phyloP scores from a whole-genome alignment of 768 basidiomycete species.

The Phanerochaete carnosa region DNA sequence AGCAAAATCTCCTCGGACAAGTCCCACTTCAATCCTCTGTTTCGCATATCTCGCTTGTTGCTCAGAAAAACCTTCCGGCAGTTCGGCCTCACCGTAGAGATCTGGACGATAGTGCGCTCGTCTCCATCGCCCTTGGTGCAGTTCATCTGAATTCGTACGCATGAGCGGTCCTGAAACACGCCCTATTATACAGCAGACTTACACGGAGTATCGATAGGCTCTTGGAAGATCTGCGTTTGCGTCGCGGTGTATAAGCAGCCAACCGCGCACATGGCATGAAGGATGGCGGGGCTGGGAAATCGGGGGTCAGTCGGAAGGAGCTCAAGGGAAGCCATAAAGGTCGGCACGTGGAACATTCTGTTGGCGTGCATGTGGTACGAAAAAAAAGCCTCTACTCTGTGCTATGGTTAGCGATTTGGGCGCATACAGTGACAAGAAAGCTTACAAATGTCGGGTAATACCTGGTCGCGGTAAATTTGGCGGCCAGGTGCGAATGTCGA shows the following conservation, averaged over 20 bases:
- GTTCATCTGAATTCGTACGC: slow-evolving; percentile 41
- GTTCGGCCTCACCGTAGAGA: slow-evolving; percentile 31
- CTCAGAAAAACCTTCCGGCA: slow-evolving; percentile 58
- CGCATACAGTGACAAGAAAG: background rate
- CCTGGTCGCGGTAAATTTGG: slow-evolving; percentile 10
- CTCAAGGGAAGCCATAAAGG: slow-evolving; percentile 56
- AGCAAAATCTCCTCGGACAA: slow-evolving; percentile 55
- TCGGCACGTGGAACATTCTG: slow-evolving; percentile 60
- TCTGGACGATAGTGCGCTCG: slow-evolving; percentile 8
- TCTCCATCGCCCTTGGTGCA: slow-evolving; percentile 46
- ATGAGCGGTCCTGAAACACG: background rate
- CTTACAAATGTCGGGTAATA: slow-evolving; percentile 10
- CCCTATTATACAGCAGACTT: background rate
- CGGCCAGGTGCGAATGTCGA: slow-evolving; percentile 12
- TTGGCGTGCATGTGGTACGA: slow-evolving; percentile 68
- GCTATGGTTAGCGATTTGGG: background rate
- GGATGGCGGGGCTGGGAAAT: slow-evolving; percentile 65
- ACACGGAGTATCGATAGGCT: slow-evolving; percentile 6
- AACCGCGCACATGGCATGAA: slow-evolving; percentile 81
- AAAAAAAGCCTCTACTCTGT: slow-evolving; percentile 71
- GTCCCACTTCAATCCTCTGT: slow-evolving; percentile 44
- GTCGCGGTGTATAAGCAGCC: slow-evolving; percentile 52
- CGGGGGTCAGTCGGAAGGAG: slow-evolving; percentile 63
- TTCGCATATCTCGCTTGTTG: slow-evolving; percentile 55
- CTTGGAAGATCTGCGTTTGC: slow-evolving; percentile 32